Evolutionary conservation across 2,329 filamentous ascomycete genomes (phyloP).

Genomic region (Fusarium virguliforme): DNA sequence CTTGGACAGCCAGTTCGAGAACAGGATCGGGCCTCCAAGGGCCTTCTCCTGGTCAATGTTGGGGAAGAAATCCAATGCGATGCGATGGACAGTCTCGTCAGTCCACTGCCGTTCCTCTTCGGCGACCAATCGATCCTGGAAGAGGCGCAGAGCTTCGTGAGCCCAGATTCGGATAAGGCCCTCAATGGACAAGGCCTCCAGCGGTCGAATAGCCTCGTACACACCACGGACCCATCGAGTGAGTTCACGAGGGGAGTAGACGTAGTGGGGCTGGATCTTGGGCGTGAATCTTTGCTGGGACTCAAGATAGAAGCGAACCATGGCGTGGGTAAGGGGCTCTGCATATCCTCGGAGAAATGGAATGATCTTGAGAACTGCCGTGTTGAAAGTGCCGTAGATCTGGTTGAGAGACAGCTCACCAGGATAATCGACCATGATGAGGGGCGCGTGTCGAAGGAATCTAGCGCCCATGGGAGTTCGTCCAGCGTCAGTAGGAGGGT

Average conservation of each 20-base stretch:
- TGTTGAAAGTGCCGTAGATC: constrained; percentile 99
- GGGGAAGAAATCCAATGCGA: constrained; percentile 93
- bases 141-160: constrained; percentile 94
- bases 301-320: constrained; percentile 97
- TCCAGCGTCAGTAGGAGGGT: constrained; percentile 96
- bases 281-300: constrained; percentile 96
- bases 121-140: constrained; percentile 95
- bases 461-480: constrained; percentile 94
- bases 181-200: constrained; percentile 90
- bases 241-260: constrained; percentile 98
- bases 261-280: constrained; percentile 97
- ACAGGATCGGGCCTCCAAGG: constrained; percentile 92
- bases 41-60: constrained; percentile 94
- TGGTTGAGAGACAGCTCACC: constrained; percentile 94
- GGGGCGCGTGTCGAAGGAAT: constrained; percentile 96
- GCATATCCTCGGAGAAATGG: constrained; percentile 95
- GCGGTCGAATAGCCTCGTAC: constrained; percentile 94
- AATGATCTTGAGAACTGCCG: constrained; percentile 95
- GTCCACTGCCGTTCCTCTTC: constrained; percentile 98
- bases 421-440: constrained; percentile 99
- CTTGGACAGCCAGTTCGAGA: constrained; percentile 99
- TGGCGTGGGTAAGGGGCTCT: constrained; percentile 93
- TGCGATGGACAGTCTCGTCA: constrained; percentile 86
- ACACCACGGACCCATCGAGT: constrained; percentile 98
- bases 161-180: constrained; percentile 98